Evolutionary conservation across 116 monocot species (phyloP), one percentile per base, ranked within the genome.

Genomic region (Cymodocea nodosa): DNA sequence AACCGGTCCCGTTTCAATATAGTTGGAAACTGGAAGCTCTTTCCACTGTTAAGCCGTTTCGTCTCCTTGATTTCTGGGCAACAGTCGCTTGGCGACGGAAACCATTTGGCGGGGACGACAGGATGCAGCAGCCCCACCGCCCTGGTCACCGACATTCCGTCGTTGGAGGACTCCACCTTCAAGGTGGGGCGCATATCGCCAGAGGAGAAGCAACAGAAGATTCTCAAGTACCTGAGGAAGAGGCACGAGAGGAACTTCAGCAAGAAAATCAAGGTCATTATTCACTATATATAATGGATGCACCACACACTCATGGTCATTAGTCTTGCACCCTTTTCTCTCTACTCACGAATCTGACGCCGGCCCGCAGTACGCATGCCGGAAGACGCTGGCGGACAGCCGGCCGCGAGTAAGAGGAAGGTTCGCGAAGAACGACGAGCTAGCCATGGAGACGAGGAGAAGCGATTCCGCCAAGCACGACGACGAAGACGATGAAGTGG

Each of bases 341-440:
- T n/a, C n/a, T n/a, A n/a, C n/a, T 3, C 30, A 30, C 30, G 2
- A 30, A 30, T 30, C 30, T 30, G 30, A 30, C 30, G 30, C 30
- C 3, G 30, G 30, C 30, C 3, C 30, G 34, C 77, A 94, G 94
- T 94, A 89, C 67, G 94, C 94, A 25, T 89, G 94, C 80, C 81
- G 89, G 76, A 94, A 94, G 71, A 84, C 94, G n/a, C 70, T 94
- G 17, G 94, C 94, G 44, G 94, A 94, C 54, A 89, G 82, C 35
- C 86, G 89, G 68, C 89, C 94, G 0, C 73, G 89, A 20, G 86
- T 94, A 6, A 73, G 89, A 14, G 94, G 94, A 61, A 82, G 94
- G 74, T 94, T 94, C 52, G 94, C 94, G 8, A 94, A 78, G 84
- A 86, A 73, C n/a, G 83, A 84, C 59, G 79, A 83, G 9, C 60